Evolutionary conservation across 2,329 filamentous ascomycete genomes (phyloP), one percentile per base, ranked within the genome.

Genomic region (Botrytis deweyae): DNA sequence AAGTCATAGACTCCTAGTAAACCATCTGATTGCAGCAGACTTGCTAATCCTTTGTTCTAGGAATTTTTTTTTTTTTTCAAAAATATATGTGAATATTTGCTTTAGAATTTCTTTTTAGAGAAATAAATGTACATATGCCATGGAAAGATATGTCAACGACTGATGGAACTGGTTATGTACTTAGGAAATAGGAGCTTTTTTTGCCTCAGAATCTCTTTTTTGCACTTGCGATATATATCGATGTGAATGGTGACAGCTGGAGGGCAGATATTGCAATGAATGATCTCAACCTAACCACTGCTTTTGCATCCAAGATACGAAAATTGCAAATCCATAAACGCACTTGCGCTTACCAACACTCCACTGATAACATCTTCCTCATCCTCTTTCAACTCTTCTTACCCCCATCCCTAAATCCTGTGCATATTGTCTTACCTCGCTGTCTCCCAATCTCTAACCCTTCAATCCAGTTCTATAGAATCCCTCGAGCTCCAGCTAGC

Each of bases 341-440:
- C 52, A 58, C 14, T 58, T 58, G 52, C 12, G n/a, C 9, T 58
- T 29, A 3, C 14, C 14, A 18, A 33, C 2, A 29, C 12, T 29
- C 3, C 14, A 29, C 3, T 4, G 2, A 29, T 25, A 29, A 55
- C 10, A 52, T n/a, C 9, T n/a, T 8, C n/a, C 9, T n/a, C 49
- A 1, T n/a, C 49, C 2, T 14, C 10, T 14, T 14, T n/a, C 49
- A 52, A n/a, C 10, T 1, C 22, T n/a, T 52, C 49, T 14, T 10
- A 52, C 6, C 1, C 25, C 12, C 25, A 16, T 16, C 0, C 25
- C 49, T 3, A 25, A n/a, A 7, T 14, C 3, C 12, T 12, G 16
- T n/a, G 2, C 3, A 55, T 7, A 16, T 8, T 5, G 16, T 55
- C 12, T 2, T 7, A n/a, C 0, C 25, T 12, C 12, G 25, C 12